phyloP scores from a whole-genome alignment of 306 rosid species.

The Pyrus communis region DNA sequence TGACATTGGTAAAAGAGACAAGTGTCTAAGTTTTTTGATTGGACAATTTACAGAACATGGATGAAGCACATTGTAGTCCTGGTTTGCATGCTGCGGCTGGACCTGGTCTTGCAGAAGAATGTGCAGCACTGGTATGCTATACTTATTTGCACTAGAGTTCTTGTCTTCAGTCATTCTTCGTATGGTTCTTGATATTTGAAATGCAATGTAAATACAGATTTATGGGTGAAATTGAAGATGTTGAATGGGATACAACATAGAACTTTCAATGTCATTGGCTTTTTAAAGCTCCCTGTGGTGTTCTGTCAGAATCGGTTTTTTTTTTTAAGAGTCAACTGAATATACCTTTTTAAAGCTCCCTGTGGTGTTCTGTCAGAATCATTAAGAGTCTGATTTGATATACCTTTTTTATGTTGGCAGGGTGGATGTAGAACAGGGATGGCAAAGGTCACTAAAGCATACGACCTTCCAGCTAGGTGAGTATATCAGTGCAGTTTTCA shows the following conservation, averaged over 20 bases:
- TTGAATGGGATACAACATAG: background rate
- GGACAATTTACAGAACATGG: slow-evolving; percentile 60
- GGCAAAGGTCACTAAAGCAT: slow-evolving; percentile 91
- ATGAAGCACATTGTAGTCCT: slow-evolving; percentile 94
- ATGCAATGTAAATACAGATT: background rate
- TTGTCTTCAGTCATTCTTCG: slow-evolving; percentile 3
- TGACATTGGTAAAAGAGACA: background rate
- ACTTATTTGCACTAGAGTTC: background rate
- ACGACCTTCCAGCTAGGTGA: slow-evolving; percentile 97
- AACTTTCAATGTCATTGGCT: background rate
- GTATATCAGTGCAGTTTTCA: slow-evolving; percentile 9
- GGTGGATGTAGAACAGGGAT: slow-evolving; percentile 99
- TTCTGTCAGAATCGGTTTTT: slow-evolving; percentile 13
- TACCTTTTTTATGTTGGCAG: slow-evolving; percentile 42
- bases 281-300: background rate
- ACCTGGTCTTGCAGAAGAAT: slow-evolving; percentile 97
- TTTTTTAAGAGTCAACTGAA: slow-evolving; percentile 12
- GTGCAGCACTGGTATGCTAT: slow-evolving; percentile 66
- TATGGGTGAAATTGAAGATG: background rate
- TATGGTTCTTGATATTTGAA: background rate
- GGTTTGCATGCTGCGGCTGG: slow-evolving; percentile 98
- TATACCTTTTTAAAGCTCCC: slow-evolving; percentile 14
- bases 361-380: slow-evolving; percentile 9
- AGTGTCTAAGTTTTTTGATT: slow-evolving; percentile 9
- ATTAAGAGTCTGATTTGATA: slow-evolving; percentile 10